A percentile compares a stretch with the other conserved stretches of the same genome.
These are phyloP conservation scores for Phytophthora palmivora DNA, from an alignment of 352 stramenopile genomes.

Conservation along the genomic window DNA sequence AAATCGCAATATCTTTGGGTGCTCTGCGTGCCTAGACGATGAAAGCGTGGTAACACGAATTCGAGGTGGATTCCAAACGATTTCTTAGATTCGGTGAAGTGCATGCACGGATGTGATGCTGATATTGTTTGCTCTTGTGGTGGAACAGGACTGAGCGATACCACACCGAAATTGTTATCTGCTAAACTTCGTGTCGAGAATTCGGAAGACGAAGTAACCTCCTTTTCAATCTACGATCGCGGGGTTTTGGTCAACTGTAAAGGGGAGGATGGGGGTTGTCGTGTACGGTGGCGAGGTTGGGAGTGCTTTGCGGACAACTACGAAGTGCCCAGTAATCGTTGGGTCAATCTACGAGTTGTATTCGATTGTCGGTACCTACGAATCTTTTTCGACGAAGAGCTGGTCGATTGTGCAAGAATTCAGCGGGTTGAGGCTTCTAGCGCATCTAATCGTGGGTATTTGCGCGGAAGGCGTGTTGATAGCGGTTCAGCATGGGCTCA, in stretches of 20 bases:
- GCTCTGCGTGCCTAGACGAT: conserved; percentile 30
- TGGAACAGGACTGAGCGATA: conserved; percentile 12
- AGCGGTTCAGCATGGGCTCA: conserved; percentile 31
- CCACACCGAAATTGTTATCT: conserved; percentile 51
- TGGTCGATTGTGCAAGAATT: conserved; percentile 59
- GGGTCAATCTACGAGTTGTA: conserved; percentile 48
- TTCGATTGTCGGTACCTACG: conserved; percentile 64
- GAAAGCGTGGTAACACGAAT: neutral
- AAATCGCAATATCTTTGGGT: conserved; percentile 60
- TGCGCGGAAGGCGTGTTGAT: conserved; percentile 15
- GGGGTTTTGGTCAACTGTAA: conserved; percentile 28
- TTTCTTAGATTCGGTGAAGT: conserved; percentile 13
- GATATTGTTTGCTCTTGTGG: neutral
- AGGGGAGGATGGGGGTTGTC: conserved; percentile 44
- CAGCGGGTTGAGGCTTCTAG: neutral
- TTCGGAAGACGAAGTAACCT: conserved; percentile 24
- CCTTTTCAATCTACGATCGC: conserved; percentile 64
- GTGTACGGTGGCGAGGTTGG: conserved; percentile 46
- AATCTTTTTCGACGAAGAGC: conserved; percentile 49
- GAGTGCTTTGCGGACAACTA: conserved; percentile 65
- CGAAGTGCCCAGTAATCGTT: conserved; percentile 57
- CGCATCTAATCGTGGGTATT: neutral
- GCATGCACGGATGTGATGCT: neutral
- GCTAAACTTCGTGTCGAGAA: conserved; percentile 37
- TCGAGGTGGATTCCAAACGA: conserved; percentile 1